Evolutionary conservation across 129 eudicot species (phyloP), one percentile per base, ranked within the genome.

Genomic region (Pittosporum tobira): DNA sequence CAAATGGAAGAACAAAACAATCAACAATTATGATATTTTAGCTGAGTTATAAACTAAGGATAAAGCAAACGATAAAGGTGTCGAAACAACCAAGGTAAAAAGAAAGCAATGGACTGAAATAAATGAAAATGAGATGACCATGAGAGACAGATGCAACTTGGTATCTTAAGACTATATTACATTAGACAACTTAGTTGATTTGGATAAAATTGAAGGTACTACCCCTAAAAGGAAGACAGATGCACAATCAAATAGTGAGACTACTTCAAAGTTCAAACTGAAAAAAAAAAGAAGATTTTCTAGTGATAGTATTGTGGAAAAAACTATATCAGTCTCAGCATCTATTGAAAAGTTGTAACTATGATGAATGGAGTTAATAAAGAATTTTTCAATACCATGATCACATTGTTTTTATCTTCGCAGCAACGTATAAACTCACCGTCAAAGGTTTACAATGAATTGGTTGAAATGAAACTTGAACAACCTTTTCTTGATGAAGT

Each of bases 111-210:
- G 16, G 4, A 40, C 21, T 27, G 23, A 53, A 28, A 9, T 10
- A 6, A 29, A 28, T 53, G 59, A 53, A 53, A 52, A 52, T 28
- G 58, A 52, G 23, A 23, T 52, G 58, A 52, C 34, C 11, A 19
- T 52, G 15, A 38, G 28, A 22, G 38, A 52, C 15, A 27, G 15
- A 6, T 38, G 29, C 15, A 53, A 53, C 59, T n/a, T 53, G 59
- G n/a, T 53, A 29, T 53, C 7, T 3, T 15, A 29, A 18, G 29
- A 53, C 13, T 28, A 15, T 31, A 14, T 53, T 53, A 27, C 38
- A 16, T 52, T 40, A 1, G 59, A 53, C 22, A 28, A 53, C 59
- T 7, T 28, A 0, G 11, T 28, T 29, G 42, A n/a, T 52, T 52
- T 53, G 59, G 59, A 28, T 29, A 24, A 4, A 8, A 26, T 3